Percentiles rank a stretch among this genome's conserved stretches.
Conservation (phyloP, 768 basidiomycete species). For the Chiua virens region DNA sequence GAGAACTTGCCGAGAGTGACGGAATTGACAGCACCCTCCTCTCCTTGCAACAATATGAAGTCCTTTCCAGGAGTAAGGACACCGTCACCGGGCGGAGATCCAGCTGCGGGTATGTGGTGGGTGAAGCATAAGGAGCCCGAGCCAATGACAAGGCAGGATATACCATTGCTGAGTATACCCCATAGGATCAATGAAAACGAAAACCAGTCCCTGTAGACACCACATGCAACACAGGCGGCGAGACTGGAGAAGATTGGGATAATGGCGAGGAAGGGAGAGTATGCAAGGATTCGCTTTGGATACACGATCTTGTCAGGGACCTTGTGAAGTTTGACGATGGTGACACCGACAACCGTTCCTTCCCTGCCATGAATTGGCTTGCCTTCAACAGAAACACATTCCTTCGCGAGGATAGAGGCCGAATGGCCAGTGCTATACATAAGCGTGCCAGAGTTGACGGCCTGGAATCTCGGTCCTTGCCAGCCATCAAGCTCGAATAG, state of each 20-base stretch:
- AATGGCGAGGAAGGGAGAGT: slow-evolving; percentile 26
- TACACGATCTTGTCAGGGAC: slow-evolving; percentile 12
- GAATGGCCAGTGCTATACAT: slow-evolving; percentile 32
- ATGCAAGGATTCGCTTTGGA: slow-evolving; percentile 18
- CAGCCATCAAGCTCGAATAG: slow-evolving; percentile 32
- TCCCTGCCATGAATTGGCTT: slow-evolving; percentile 20
- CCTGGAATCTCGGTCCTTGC: slow-evolving; percentile 33
- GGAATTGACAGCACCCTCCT: slow-evolving; percentile 30
- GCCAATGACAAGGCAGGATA: slow-evolving; percentile 35
- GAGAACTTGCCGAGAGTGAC: slow-evolving; percentile 33
- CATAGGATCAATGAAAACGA: slow-evolving; percentile 35
- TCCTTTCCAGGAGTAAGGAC: slow-evolving; percentile 23
- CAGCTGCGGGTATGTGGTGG: slow-evolving; percentile 24
- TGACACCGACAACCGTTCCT: slow-evolving; percentile 23
- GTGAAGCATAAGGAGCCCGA: slow-evolving; percentile 28
- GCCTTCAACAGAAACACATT: slow-evolving; percentile 14
- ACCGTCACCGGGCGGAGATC: slow-evolving; percentile 32
- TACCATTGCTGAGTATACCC: slow-evolving; percentile 31
- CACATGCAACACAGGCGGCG: slow-evolving; percentile 28
- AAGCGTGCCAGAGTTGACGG: slow-evolving; percentile 32
- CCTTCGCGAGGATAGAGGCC: slow-evolving; percentile 29
- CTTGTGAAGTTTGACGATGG: slow-evolving; percentile 27
- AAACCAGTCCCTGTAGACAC: slow-evolving; percentile 33
- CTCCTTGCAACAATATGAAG: slow-evolving; percentile 28
- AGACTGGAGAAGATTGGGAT: slow-evolving; percentile 32